Conservation (phyloP, 495 filamentous ascomycete genomes). For the Glarea lozoyensis region DNA sequence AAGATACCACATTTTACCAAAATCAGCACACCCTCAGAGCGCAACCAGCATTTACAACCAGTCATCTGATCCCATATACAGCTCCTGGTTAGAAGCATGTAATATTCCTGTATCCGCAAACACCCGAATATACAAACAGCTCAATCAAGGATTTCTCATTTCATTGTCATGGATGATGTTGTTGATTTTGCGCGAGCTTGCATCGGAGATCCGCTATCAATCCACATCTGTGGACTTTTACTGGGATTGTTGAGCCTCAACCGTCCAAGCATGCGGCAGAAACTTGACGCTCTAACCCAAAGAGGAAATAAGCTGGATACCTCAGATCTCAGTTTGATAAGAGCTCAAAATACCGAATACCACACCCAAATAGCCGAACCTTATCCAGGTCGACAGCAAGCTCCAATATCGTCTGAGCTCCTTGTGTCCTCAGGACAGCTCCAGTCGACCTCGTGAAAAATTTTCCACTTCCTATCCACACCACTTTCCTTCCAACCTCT, state of each 20-base stretch:
- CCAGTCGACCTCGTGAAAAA: constrained; percentile 28
- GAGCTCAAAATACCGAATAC: neutral
- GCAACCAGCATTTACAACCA: no score
- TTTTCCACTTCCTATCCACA: no score
- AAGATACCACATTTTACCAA: no score
- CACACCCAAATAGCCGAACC: neutral
- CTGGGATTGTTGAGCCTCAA: constrained; percentile 13
- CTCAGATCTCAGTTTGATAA: constrained; percentile 11
- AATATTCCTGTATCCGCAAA: constrained; percentile 4
- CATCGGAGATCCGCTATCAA: no score
- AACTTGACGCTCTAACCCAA: constrained; percentile 5
- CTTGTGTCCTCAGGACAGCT: constrained; percentile 11
- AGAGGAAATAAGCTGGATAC: neutral
- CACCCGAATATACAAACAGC: neutral
- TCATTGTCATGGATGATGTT: neutral
- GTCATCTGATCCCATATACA: no score
- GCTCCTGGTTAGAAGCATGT: no score
- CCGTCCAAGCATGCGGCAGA: neutral
- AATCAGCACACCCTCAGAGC: no score
- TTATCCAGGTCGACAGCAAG: neutral
- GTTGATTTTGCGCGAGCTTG: no score
- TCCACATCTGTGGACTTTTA: neutral
- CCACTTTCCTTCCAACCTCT: constrained; percentile 16
- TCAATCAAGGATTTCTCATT: neutral
- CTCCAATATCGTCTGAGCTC: neutral